These are phyloP conservation scores for Talaromyces nanjingensis DNA, from an alignment of 495 filamentous ascomycete species.

Conservation along the genomic window DNA sequence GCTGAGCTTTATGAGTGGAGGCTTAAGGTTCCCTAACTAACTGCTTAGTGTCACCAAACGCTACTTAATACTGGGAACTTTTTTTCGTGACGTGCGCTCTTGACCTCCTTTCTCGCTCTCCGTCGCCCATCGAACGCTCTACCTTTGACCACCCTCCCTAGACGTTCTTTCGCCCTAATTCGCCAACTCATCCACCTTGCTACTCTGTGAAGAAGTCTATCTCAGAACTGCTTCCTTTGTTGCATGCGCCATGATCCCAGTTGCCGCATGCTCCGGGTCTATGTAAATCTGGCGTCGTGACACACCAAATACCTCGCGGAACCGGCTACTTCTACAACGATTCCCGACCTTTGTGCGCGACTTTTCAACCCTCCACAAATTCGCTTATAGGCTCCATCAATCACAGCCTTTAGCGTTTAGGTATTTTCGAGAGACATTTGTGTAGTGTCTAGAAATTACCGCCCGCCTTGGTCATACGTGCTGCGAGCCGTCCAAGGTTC, in stretches of 20 bases:
- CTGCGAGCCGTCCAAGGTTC: slow-evolving; percentile 1
- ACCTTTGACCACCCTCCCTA: slow-evolving; percentile 1
- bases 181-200: neutral
- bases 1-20: neutral
- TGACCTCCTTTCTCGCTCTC: slow-evolving; percentile 10
- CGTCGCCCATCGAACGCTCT: slow-evolving; percentile 8
- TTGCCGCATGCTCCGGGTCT: neutral
- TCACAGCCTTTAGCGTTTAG: neutral
- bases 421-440: neutral
- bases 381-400: neutral
- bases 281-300: slow-evolving; percentile 7
- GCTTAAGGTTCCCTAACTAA: neutral
- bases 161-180: slow-evolving; percentile 8
- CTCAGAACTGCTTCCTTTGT: neutral
- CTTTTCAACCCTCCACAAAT: neutral
- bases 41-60: neutral
- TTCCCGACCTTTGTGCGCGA: slow-evolving; percentile 1
- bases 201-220: neutral
- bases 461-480: slow-evolving; percentile 6
- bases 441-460: neutral
- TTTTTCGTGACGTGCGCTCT: slow-evolving; percentile 5
- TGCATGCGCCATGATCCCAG: slow-evolving; percentile 2
- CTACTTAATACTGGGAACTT: neutral
- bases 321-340: neutral
- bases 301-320: neutral